Evolutionary conservation across 1,284 basidiomycete genomes (phyloP).

Genomic region (Stereum hirsutum): DNA sequence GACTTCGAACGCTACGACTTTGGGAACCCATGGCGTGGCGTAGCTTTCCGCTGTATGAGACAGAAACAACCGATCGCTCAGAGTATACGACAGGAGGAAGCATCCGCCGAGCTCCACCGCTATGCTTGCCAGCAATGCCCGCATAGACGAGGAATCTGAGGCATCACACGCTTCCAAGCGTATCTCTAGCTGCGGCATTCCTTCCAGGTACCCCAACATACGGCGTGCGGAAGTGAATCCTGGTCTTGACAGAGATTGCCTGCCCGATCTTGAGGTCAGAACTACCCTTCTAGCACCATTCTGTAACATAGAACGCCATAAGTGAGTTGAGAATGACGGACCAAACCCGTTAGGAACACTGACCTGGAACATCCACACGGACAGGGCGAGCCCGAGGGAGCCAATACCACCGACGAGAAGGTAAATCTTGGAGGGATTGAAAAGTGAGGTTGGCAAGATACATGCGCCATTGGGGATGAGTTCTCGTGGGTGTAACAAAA

Average conservation of each 20-base stretch:
- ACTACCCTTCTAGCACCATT: not conserved
- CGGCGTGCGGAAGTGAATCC: not conserved
- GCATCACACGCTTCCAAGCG: not conserved
- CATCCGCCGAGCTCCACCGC: not conserved
- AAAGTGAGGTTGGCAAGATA: not conserved
- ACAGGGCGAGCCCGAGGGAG: conserved; percentile 5
- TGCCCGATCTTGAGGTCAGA: not conserved
- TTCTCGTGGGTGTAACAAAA: too few species aligned
- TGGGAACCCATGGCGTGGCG: not conserved
- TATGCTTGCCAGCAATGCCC: not conserved
- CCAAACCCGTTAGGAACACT: not conserved
- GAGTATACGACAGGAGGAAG: not conserved
- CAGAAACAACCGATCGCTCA: not conserved
- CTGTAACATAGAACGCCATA: not conserved
- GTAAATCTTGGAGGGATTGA: conserved; percentile 4
- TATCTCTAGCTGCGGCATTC: not conserved
- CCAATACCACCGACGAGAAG: conserved; percentile 10
- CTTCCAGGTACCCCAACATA: not conserved
- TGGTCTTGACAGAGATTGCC: not conserved
- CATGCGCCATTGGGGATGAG: not conserved
- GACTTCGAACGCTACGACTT: not conserved
- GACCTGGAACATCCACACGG: conserved; percentile 9
- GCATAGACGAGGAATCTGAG: not conserved
- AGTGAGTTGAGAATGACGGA: not conserved
- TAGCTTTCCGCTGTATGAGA: not conserved